Conservation (phyloP, 192 early-diverging fungal species). For the Chytriomyces confervae region DNA sequence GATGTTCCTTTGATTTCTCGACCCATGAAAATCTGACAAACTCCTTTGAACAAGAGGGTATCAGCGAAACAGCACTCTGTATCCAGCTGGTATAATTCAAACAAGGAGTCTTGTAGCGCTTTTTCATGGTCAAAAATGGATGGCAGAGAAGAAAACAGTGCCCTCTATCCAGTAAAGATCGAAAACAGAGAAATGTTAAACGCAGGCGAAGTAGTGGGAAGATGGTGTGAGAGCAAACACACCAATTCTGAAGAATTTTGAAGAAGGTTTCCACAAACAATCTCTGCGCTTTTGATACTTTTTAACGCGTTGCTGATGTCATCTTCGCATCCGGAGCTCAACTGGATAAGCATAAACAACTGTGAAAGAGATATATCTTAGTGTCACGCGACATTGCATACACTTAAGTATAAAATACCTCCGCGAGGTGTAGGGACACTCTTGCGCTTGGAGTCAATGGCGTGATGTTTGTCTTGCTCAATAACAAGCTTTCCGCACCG, state of each 20-base stretch:
- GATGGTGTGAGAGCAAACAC: neutral
- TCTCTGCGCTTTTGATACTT: conserved; percentile 8
- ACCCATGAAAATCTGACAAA: conserved; percentile 28
- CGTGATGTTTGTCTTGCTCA: neutral
- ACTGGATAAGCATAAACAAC: conserved; percentile 11
- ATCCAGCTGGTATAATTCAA: conserved; percentile 17
- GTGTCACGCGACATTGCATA: neutral
- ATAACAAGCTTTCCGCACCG: neutral
- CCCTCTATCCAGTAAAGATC: neutral
- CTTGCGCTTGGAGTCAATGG: neutral
- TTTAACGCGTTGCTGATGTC: conserved; percentile 10
- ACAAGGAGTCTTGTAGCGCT: neutral
- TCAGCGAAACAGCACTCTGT: conserved; percentile 29
- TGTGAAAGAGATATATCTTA: neutral
- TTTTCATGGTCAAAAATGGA: neutral
- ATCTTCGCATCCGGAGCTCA: neutral
- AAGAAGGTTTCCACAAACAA: neutral
- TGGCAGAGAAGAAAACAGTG: neutral
- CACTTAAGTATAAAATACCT: neutral
- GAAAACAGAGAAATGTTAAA: neutral
- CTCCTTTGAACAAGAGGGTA: conserved; percentile 26
- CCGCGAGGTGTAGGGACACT: neutral
- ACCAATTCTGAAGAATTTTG: conserved; percentile 1
- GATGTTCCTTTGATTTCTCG: conserved; percentile 32
- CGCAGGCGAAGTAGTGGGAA: neutral